Percentiles rank a stretch among this genome's conserved stretches.
These are phyloP conservation scores for Mucor racemosus DNA, from an alignment of 371 early-diverging fungal species.

Conservation along the genomic window DNA sequence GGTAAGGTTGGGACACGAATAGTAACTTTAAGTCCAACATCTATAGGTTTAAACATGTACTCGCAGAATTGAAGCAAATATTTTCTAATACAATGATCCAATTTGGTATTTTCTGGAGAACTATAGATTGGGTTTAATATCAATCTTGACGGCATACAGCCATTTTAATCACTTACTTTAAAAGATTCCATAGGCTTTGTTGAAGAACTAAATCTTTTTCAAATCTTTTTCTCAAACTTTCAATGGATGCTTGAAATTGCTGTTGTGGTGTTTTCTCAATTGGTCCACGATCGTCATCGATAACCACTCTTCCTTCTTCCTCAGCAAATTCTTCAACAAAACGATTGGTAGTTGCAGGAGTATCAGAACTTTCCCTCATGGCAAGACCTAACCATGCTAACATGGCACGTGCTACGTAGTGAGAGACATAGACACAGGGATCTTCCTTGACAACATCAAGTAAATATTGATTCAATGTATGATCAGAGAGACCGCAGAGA, in stretches of 20 bases:
- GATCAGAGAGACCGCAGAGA: constrained; percentile 61
- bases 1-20: constrained; percentile 47
- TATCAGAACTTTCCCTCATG: constrained; percentile 41
- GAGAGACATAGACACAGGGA: constrained; percentile 59
- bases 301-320: constrained; percentile 48
- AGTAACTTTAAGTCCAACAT: constrained; percentile 59
- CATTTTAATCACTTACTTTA: constrained; percentile 36
- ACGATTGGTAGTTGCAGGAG: constrained; percentile 7
- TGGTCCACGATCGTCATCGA: constrained; percentile 37
- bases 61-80: constrained; percentile 64
- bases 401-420: constrained; percentile 53
- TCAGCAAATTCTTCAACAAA: constrained; percentile 52
- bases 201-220: constrained; percentile 42
- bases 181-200: constrained; percentile 43
- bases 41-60: constrained; percentile 63
- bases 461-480: constrained; percentile 54
- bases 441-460: constrained; percentile 61
- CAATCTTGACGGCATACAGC: not conserved
- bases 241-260: constrained; percentile 38
- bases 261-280: constrained; percentile 35
- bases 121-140: constrained; percentile 12
- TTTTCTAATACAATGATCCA: constrained; percentile 62
- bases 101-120: constrained; percentile 34
- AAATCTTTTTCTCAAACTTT: constrained; percentile 43
- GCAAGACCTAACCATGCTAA: constrained; percentile 60